A percentile compares a stretch with the other conserved stretches of the same genome.
phyloP scores from a whole-genome alignment of 352 stramenopile genomes.

The Pseudoperonospora humuli region DNA sequence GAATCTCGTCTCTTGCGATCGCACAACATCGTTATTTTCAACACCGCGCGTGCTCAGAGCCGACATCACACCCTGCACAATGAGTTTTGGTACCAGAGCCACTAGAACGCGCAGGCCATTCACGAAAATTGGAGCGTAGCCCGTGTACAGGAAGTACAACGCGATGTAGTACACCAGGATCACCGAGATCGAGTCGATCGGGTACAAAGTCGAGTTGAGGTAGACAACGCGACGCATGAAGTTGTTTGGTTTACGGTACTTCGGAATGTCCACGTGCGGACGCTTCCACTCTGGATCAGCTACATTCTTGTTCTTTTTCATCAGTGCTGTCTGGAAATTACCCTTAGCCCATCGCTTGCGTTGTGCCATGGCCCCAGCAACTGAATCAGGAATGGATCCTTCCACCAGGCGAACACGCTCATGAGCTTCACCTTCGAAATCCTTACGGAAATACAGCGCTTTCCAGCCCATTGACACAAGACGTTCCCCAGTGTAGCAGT shows the following conservation, averaged over 20 bases:
- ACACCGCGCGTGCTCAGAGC: constrained; percentile 69
- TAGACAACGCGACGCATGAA: constrained; percentile 84
- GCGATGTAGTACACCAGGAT: constrained; percentile 84
- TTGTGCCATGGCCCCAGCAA: constrained; percentile 66
- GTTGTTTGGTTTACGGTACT: constrained; percentile 73
- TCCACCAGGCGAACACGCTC: constrained; percentile 76
- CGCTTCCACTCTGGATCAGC: constrained; percentile 75
- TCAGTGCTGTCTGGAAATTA: constrained; percentile 76
- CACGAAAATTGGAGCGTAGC: constrained; percentile 76
- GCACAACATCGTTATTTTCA: constrained; percentile 76
- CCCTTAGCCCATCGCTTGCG: constrained; percentile 81
- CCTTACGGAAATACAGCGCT: constrained; percentile 81
- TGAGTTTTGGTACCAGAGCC: constrained; percentile 63
- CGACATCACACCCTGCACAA: constrained; percentile 65
- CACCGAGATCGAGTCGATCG: constrained; percentile 62
- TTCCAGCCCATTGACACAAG: constrained; percentile 81
- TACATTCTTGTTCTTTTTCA: constrained; percentile 78
- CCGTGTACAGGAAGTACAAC: constrained; percentile 82
- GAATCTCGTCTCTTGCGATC: constrained; percentile 72
- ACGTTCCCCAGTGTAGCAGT: constrained; percentile 72
- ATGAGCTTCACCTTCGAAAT: constrained; percentile 70
- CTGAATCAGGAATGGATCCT: constrained; percentile 72
- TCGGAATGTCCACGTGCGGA: constrained; percentile 58
- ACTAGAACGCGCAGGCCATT: constrained; percentile 59
- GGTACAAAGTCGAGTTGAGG: constrained; percentile 77